Evolutionary conservation across 306 rosid species (phyloP), one percentile per base, ranked within the genome.

Genomic region (Geum urbanum): DNA sequence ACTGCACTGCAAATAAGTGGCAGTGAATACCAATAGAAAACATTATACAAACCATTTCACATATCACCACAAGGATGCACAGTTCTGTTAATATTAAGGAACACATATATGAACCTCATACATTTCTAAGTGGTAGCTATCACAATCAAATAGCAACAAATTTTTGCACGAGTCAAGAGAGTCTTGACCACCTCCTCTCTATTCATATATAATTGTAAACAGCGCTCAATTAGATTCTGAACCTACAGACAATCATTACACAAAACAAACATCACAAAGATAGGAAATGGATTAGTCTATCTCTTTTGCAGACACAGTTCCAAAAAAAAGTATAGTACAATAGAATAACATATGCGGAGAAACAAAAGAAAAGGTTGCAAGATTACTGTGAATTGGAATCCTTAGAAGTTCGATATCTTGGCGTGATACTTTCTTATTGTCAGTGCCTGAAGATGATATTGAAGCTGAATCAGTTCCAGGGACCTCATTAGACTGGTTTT

Each of bases 111-210:
- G n/a, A n/a, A n/a, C n/a, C n/a, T n/a, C n/a, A n/a, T n/a, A n/a
- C n/a, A n/a, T n/a, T n/a, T n/a, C n/a, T n/a, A n/a, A n/a, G n/a
- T n/a, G n/a, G n/a, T n/a, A n/a, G n/a, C n/a, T n/a, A n/a, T n/a
- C n/a, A n/a, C n/a, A n/a, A n/a, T n/a, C n/a, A n/a, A n/a, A n/a
- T n/a, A n/a, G n/a, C n/a, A n/a, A n/a, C n/a, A n/a, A n/a, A n/a
- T n/a, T n/a, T n/a, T n/a, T n/a, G n/a, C n/a, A n/a, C n/a, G n/a
- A n/a, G n/a, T 91, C 92, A 91, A 75, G 63, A 95, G 91, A 71
- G 95, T 89, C 84, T 95, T 91, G 76, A 95, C 97, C 50, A 91
- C 97, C 77, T 91, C 99, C 53, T 89, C 97, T 87, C 89, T 91
- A 73, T 95, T 89, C 99, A 95, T 95, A 75, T 91, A 89, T 60